Percentiles rank a stretch among this genome's conserved stretches.
Evolutionary conservation across 192 early-diverging fungal genomes (phyloP).

Genomic region (Backusella liffmaniae): DNA sequence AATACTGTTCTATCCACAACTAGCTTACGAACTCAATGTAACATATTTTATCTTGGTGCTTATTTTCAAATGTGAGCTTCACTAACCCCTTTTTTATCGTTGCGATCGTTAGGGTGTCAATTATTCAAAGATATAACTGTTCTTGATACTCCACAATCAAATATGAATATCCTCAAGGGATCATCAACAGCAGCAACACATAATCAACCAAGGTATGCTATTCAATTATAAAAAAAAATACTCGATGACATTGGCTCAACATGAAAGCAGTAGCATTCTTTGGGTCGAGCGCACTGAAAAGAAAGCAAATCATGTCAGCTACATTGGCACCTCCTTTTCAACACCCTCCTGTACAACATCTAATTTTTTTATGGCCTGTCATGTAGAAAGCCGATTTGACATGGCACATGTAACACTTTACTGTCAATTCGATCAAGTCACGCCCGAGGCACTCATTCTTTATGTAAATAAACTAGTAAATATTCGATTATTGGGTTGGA

Average conservation of each 20-base stretch:
- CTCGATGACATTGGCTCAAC: background rate
- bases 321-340: background rate
- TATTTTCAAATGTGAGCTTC: background rate
- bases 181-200: background rate
- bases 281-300: background rate
- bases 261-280: background rate
- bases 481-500: background rate
- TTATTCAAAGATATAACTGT: slow-evolving; percentile 1
- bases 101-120: background rate
- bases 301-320: background rate
- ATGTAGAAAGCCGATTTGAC: slow-evolving; percentile 3
- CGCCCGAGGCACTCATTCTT: background rate
- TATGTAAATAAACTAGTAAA: background rate
- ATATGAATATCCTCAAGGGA: background rate
- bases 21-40: background rate
- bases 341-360: background rate
- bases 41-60: background rate
- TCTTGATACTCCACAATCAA: background rate
- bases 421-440: background rate
- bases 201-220: background rate
- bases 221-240: background rate
- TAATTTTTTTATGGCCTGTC: background rate
- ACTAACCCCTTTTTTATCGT: background rate
- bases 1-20: background rate
- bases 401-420: slow-evolving; percentile 6